These are phyloP conservation scores for Talaromyces wortmannii DNA, from an alignment of 495 filamentous ascomycete genomes.

Conservation along the genomic window DNA sequence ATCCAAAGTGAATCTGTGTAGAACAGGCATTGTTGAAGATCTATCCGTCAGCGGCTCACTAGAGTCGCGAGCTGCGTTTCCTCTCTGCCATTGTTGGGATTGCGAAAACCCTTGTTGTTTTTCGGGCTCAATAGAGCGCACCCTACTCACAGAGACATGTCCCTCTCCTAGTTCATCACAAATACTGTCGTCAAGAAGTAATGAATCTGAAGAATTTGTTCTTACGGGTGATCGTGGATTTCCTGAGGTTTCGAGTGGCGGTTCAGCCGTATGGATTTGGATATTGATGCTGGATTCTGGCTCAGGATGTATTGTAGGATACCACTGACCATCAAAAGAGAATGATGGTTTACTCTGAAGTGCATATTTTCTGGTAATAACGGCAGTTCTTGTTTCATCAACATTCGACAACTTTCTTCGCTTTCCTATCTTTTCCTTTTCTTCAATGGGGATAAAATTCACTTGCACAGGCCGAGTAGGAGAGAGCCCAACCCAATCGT, in stretches of 20 bases:
- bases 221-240: not conserved
- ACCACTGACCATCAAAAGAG: not conserved
- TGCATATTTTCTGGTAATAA: not conserved
- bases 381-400: not conserved
- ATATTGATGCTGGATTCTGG: not conserved
- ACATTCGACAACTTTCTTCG: not conserved
- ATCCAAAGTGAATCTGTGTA: constrained; percentile 6
- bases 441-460: constrained; percentile 1
- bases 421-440: constrained; percentile 3
- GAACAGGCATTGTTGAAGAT: not conserved
- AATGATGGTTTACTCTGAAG: not conserved
- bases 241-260: not conserved
- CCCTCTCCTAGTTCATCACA: no score
- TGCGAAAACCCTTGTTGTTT: no score
- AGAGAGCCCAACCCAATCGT: constrained; percentile 5
- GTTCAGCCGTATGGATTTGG: not conserved
- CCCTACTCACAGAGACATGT: no score
- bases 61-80: not conserved
- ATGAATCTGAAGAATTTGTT: not conserved
- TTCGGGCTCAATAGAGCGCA: no score
- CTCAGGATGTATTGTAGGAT: not conserved
- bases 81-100: no score
- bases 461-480: constrained; percentile 1
- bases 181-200: not conserved
- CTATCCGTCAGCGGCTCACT: not conserved